Evolutionary conservation across 2,329 filamentous ascomycete species (phyloP).

Genomic region (Onygenales sp.): DNA sequence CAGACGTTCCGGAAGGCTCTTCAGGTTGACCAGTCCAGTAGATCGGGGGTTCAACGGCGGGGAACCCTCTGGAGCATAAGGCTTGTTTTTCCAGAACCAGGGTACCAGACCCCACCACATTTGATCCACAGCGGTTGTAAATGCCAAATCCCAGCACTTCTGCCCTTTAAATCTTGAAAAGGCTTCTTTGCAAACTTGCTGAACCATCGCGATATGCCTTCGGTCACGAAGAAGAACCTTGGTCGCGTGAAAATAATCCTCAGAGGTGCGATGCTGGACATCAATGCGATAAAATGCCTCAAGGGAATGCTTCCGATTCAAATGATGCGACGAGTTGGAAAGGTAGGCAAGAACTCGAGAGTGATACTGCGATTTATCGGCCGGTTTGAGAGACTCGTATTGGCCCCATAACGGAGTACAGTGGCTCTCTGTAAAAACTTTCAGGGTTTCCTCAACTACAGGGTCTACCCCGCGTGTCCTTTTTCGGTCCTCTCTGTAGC

Average conservation of each 20-base stretch:
- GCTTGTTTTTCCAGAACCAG: slow-evolving; percentile 21
- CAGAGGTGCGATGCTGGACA: slow-evolving; percentile 24
- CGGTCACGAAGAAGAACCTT: slow-evolving; percentile 34
- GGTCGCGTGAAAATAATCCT: slow-evolving; percentile 38
- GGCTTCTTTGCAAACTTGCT: slow-evolving; percentile 34
- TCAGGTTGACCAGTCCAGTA: slow-evolving; percentile 5
- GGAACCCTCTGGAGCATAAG: slow-evolving; percentile 5
- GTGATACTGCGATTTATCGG: slow-evolving; percentile 5
- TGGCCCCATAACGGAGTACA: not conserved
- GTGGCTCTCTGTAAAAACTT: no score
- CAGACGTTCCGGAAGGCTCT: slow-evolving; percentile 6
- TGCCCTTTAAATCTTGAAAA: slow-evolving; percentile 16
- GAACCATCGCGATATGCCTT: slow-evolving; percentile 27
- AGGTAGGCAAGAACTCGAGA: slow-evolving; percentile 27
- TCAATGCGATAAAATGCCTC: slow-evolving; percentile 38
- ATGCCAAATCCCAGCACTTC: slow-evolving; percentile 20
- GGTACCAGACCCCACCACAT: slow-evolving; percentile 23
- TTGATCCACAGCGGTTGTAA: slow-evolving; percentile 22
- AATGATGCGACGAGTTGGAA: slow-evolving; percentile 24
- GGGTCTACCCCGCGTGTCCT: no score
- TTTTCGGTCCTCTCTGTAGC: no score
- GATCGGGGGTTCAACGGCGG: not conserved
- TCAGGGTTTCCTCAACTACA: no score
- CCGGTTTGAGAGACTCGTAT: not conserved
- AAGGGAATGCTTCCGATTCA: slow-evolving; percentile 35